Conservation (phyloP, 208 protist genomes). For the Crithidia brevicula region DNA sequence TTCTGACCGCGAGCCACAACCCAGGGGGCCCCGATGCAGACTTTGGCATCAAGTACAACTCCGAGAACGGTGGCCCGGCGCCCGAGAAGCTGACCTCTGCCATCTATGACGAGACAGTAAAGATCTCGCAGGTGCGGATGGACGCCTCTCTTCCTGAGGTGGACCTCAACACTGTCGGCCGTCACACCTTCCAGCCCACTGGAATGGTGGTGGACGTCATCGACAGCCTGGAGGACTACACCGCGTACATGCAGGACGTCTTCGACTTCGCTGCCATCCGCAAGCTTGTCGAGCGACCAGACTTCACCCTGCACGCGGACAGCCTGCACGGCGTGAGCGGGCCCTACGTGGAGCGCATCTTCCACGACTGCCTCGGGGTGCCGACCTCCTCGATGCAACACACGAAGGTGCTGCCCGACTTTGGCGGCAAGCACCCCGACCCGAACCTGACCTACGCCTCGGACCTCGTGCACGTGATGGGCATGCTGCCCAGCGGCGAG, state of each 20-base stretch:
- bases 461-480: slow-evolving; percentile 92
- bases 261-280: slow-evolving; percentile 95
- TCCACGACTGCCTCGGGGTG: slow-evolving; percentile 91
- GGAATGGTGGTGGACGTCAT: slow-evolving; percentile 91
- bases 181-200: slow-evolving; percentile 50
- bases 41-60: slow-evolving; percentile 99
- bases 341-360: slow-evolving; percentile 93
- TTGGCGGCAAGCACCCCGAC: slow-evolving; percentile 97
- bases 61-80: slow-evolving; percentile 96
- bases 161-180: slow-evolving; percentile 55
- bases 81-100: slow-evolving; percentile 93
- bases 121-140: slow-evolving; percentile 66
- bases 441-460: slow-evolving; percentile 98
- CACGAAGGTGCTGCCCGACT: slow-evolving; percentile 83
- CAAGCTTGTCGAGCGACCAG: slow-evolving; percentile 60
- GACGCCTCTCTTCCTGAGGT: slow-evolving; percentile 61
- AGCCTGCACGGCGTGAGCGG: slow-evolving; percentile 96
- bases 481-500: slow-evolving; percentile 65
- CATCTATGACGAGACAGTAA: slow-evolving; percentile 93
- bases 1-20: slow-evolving; percentile 98
- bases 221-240: slow-evolving; percentile 92
- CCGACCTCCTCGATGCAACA: slow-evolving; percentile 53
- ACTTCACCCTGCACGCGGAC: slow-evolving; percentile 95
- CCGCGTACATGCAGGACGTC: slow-evolving; percentile 88
- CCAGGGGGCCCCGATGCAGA: slow-evolving; percentile 96